Evolutionary conservation across 2,329 filamentous ascomycete genomes (phyloP), one percentile per base, ranked within the genome.

Genomic region (Penicillium corylophilum): DNA sequence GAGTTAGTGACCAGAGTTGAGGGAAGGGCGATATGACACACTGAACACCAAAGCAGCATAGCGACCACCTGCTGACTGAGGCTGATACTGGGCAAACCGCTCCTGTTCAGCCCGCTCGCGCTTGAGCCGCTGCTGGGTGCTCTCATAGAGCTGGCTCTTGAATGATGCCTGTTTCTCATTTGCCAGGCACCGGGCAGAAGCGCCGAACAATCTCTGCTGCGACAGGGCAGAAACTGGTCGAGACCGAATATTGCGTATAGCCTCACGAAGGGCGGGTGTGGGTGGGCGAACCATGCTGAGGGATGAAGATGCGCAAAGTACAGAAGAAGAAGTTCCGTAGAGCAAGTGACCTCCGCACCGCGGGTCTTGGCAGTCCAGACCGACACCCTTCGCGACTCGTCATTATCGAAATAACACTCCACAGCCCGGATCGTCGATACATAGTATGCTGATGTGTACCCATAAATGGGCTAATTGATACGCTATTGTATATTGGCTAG

Each of bases 121-220:
- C 64, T 81, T 74, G 54, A 86, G 65, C 39, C 84, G 77, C 61
- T 82, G 76, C 36, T 78, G 71, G 13, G 83, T 84, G 57, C 81
- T 85, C 63, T 85, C 80, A 56, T 83, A 85, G 40, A 87, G 62
- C 65, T 86, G 83, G 29, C 77, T 76, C 64, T 82, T 80, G 71
- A 86, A 86, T 1, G 79, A 77, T 52, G 71, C 72, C 24, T 54
- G 57, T 46, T 69, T 67, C 29, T 71, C 64, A 38, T 66, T 64
- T 36, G 60, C 59, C 36, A 28, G 53, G 43, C 31, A 54, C 16
- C 50, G 57, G 13, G 51, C 31, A 18, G 66, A 66, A 9, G 44
- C 49, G 12, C 54, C 57, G 38, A 69, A 64, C 8, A 54, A 43
- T 43, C 66, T 54, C n/a, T 51, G 48, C 23, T 61, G 64, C 13